Conservation (phyloP, 1,139 yeast species). For the Suhomyces taliae region DNA sequence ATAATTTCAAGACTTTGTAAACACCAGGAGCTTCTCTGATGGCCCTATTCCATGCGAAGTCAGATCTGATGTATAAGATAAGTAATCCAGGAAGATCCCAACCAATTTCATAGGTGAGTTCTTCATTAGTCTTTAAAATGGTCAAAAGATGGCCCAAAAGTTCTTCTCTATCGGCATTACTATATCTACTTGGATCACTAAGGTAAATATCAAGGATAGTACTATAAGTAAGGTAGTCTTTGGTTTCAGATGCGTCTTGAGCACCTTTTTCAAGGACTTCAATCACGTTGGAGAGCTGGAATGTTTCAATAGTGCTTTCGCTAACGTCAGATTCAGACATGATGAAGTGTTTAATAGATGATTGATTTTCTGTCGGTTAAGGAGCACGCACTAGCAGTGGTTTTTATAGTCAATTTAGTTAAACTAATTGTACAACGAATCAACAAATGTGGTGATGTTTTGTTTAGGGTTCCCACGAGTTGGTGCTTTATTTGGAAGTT, state of each 20-base stretch:
- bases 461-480: no score
- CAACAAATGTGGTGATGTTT: no score
- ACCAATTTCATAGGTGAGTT: slow-evolving; percentile 67
- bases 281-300: slow-evolving; percentile 29
- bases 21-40: slow-evolving; percentile 38
- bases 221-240: slow-evolving; percentile 70
- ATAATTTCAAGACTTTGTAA: slow-evolving; percentile 46
- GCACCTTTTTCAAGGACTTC: slow-evolving; percentile 35
- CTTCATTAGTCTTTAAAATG: slow-evolving; percentile 43
- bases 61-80: slow-evolving; percentile 42
- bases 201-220: slow-evolving; percentile 68
- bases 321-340: slow-evolving; percentile 20
- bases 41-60: slow-evolving; percentile 13
- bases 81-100: slow-evolving; percentile 83
- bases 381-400: no score
- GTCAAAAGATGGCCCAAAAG: slow-evolving; percentile 39
- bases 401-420: no score
- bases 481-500: no score
- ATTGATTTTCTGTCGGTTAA: neutral
- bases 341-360: neutral
- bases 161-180: slow-evolving; percentile 47
- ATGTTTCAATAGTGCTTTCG: slow-evolving; percentile 27
- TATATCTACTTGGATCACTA: slow-evolving; percentile 45
- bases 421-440: no score
- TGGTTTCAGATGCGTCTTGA: slow-evolving; percentile 38